phyloP scores from a whole-genome alignment of 177 flowering plant species.

The Vitis hybrid region DNA sequence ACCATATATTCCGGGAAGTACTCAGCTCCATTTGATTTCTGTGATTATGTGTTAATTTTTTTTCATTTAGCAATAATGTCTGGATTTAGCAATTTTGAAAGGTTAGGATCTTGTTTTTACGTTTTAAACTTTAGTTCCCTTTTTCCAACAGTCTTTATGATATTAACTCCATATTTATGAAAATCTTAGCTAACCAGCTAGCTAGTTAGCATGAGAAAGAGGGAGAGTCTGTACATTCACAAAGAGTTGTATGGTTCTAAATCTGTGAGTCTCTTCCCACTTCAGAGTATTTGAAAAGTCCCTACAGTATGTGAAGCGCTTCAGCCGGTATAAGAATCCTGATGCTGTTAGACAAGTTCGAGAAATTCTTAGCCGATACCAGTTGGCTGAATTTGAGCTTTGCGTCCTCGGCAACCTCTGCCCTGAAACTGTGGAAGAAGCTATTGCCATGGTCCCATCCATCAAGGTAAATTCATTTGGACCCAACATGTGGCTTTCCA shows the following conservation, averaged over 20 bases:
- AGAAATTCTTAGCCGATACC: slow-evolving; percentile 89
- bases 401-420: slow-evolving; percentile 98
- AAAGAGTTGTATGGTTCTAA: background rate
- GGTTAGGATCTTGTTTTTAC: no score
- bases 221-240: background rate
- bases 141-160: background rate
- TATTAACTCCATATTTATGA: background rate
- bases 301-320: slow-evolving; percentile 95
- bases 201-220: background rate
- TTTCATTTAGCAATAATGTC: no score
- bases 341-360: slow-evolving; percentile 98
- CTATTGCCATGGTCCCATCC: slow-evolving; percentile 97
- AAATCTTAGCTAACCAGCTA: background rate
- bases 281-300: slow-evolving; percentile 96
- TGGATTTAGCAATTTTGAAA: background rate
- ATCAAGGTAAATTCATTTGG: slow-evolving; percentile 56
- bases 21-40: no score
- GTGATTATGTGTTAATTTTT: no score
- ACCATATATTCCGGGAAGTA: no score
- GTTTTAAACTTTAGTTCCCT: no score
- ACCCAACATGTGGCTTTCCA: background rate
- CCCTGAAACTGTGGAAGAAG: slow-evolving; percentile 98
- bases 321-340: slow-evolving; percentile 94
- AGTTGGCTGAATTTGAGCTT: slow-evolving; percentile 97
- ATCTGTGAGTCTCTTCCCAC: background rate